Base-by-base conservation (phyloP, 228 moss, liverwort and hornwort genomes). In the Sphagnum fallax region DNA sequence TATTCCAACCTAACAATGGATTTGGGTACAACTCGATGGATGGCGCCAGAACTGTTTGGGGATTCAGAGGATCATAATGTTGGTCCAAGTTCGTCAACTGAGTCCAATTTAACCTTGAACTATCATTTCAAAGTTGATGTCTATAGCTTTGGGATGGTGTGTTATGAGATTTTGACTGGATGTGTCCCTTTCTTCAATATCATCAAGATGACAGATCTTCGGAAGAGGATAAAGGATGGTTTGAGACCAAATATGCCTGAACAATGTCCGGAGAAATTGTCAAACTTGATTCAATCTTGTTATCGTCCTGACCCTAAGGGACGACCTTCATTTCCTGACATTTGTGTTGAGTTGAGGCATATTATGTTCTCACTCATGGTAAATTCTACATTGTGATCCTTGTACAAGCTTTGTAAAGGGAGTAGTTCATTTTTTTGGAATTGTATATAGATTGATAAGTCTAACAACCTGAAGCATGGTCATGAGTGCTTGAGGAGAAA, bases 221-320 rank as follows among this genome's bases (percentile, higher is more conserved):
- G 32, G 32, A 32, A 32, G 32, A 32, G 32, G 32, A 32, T 32
- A 32, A 32, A 32, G 32, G 0, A 49, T 16, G 0, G 3, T 62
- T 7, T 64, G 61, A 51, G 57, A 0, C 79, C 73, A 14, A 16
- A 16, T 10, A 18, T 77, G 5, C 66, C 73, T 11, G 9, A 6
- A 8, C 51, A 79, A 55, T 82, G 82, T 66, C 82, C 86, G 0
- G 67, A 71, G 8, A 76, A 79, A 65, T 72, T 86, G 6, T 47
- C 78, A 5, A 71, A 75, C 75, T 86, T 77, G 57, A 68, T 86
- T 13, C 51, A 71, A 11, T 79, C 75, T 71, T 86, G 82, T 62
- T 86, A 82, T 82, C 82, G 80, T 0, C 69, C 70, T 11, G 74
- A 80, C 6, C 86, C 86, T 0, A 78, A 83, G 5, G 82, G 80